These are phyloP conservation scores for Russula brevipes DNA, from an alignment of 768 basidiomycete genomes.

Conservation along the genomic window DNA sequence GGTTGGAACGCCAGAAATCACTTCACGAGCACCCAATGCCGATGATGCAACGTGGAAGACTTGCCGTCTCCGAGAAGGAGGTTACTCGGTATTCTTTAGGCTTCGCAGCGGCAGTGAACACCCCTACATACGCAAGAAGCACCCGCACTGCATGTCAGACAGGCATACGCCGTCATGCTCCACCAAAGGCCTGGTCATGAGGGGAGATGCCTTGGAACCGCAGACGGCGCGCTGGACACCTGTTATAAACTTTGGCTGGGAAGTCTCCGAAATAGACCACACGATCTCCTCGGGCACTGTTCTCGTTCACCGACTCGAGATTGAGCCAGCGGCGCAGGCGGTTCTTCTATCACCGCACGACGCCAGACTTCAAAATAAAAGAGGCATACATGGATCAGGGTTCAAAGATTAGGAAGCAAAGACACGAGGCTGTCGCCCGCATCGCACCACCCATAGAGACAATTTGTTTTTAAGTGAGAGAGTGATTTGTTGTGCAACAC, in stretches of 20 bases:
- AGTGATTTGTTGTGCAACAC: too few relatives aligned
- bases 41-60: conserved; percentile 8
- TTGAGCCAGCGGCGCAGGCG: not conserved
- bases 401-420: conserved; percentile 7
- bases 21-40: not conserved
- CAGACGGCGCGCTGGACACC: not conserved
- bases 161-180: conserved; percentile 14
- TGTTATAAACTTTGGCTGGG: not conserved
- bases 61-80: not conserved
- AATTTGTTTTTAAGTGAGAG: not conserved
- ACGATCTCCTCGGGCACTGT: conserved; percentile 5
- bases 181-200: not conserved
- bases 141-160: not conserved
- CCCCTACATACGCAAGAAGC: conserved; percentile 8
- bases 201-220: not conserved
- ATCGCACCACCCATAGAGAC: not conserved
- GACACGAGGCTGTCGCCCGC: conserved; percentile 6
- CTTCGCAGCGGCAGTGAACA: conserved; percentile 1
- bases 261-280: conserved; percentile 14
- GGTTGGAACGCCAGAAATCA: not conserved
- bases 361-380: not conserved
- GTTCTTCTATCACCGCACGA: conserved; percentile 22
- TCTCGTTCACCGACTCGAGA: conserved; percentile 6
- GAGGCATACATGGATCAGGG: conserved; percentile 3
- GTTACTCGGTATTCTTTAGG: not conserved